These are phyloP conservation scores for Monosporascus cannonballus DNA, from an alignment of 2,329 filamentous ascomycete genomes.

Conservation along the genomic window DNA sequence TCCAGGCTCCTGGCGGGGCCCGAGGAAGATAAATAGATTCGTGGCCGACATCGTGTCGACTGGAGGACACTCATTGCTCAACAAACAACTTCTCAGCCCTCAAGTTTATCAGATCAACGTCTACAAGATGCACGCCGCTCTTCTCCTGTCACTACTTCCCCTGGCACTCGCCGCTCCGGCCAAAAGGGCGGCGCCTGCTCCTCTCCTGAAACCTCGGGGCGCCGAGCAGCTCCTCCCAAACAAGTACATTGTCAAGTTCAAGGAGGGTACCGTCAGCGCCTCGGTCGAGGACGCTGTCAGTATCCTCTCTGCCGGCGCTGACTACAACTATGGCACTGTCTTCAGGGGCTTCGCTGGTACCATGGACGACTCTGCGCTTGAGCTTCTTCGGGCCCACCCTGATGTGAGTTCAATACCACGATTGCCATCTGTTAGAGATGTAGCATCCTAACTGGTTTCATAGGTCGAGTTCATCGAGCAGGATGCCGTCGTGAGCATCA, in stretches of 20 bases:
- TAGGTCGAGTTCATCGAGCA: slow-evolving; percentile 18
- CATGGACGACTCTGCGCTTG: slow-evolving; percentile 32
- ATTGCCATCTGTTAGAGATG: background rate
- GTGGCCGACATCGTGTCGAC: background rate
- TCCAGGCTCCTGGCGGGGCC: background rate
- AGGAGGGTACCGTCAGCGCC: slow-evolving; percentile 20
- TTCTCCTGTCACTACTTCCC: slow-evolving; percentile 11
- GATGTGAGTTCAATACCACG: slow-evolving; percentile 25
- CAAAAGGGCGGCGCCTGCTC: slow-evolving; percentile 7
- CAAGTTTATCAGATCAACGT: background rate
- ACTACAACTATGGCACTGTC: slow-evolving; percentile 11
- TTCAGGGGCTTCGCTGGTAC: slow-evolving; percentile 33
- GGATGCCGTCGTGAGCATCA: slow-evolving; percentile 12
- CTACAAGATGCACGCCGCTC: slow-evolving; percentile 8
- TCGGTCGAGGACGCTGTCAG: slow-evolving; percentile 20
- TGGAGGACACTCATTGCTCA: background rate
- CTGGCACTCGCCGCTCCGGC: slow-evolving; percentile 11
- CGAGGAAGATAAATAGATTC: background rate
- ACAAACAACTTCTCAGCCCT: background rate
- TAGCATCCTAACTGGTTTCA: background rate
- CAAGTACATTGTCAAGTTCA: slow-evolving; percentile 36
- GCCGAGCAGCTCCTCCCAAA: slow-evolving; percentile 16
- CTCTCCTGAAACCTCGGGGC: slow-evolving; percentile 6
- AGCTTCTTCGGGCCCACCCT: slow-evolving; percentile 27
- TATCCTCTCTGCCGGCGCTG: slow-evolving; percentile 17